Base-by-base conservation (phyloP, 306 rosid species). In the Trifolium repens region DNA sequence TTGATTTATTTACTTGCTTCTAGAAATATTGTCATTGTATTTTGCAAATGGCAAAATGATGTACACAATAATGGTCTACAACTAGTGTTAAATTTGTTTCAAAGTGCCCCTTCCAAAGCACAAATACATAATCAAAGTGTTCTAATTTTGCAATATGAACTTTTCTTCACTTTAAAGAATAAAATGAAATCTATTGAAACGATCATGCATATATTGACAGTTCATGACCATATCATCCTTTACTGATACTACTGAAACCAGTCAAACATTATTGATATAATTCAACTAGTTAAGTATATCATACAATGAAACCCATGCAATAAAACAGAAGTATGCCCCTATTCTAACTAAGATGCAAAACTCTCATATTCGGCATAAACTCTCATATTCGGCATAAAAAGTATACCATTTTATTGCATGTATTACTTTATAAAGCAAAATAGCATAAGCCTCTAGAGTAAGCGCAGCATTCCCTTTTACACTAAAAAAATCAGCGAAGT, bases 131-230 rank as follows among this genome's bases (percentile, higher is more conserved):
- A 44, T 39, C 81, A 77, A 72, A 35, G 52, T 62, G 22, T 70
- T 76, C 54, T 47, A 26, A 60, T 55, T 71, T 72, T 15, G 27
- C 39, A 47, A 71, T 47, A 27, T 47, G 9, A 71, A 11, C 1
- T 10, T 69, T 44, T 26, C 46, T 61, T 58, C 54, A 67, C 43
- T 62, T 67, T 72, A 50, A 24, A 77, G 53, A 82, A 82, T 66
- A 50, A 77, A 82, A 82, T 66, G 59, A 77, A 71, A 65, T 37
- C 8, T 59, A 43, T 22, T 27, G 40, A 40, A 30, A 27, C 49
- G 64, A 43, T 64, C 65, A 55, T 49, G 64, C 19, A 12, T 60
- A 49, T 59, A 77, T 55, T n/a, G 24, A 44, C 50, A 43, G 17
- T 42, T 43, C 30, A 35, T 76, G 17, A 22, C 14, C 39, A 5